phyloP scores from a whole-genome alignment of 2,329 filamentous ascomycete genomes.

The Teratosphaeria zuluensis region DNA sequence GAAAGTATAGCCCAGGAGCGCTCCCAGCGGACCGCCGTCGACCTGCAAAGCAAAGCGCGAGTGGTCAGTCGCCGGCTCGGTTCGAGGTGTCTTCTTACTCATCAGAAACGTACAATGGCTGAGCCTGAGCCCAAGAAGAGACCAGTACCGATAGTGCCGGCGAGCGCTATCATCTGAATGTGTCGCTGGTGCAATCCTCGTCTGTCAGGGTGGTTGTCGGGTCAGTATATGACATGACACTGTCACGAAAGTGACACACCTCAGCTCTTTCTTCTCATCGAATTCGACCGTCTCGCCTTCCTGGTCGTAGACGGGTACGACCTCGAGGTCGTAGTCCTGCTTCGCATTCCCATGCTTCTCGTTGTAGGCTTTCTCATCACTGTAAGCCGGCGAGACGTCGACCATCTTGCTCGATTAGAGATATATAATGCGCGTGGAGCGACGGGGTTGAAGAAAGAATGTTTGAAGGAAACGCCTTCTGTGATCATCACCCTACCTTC shows the following conservation, averaged over 20 bases:
- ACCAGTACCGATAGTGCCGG: slow-evolving; percentile 21
- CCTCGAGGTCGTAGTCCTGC: slow-evolving; percentile 5
- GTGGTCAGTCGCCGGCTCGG: no score
- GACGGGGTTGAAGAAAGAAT: neutral
- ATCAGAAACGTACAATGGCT: slow-evolving; percentile 6
- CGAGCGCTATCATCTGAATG: slow-evolving; percentile 27
- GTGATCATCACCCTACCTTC: neutral
- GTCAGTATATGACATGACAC: neutral
- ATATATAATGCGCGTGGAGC: neutral
- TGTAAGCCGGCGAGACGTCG: neutral
- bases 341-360: neutral
- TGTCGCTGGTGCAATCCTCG: slow-evolving; percentile 31
- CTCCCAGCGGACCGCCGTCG: slow-evolving; percentile 13
- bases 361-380: neutral
- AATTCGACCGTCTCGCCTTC: slow-evolving; percentile 11
- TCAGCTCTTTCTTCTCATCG: slow-evolving; percentile 13
- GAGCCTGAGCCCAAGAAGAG: slow-evolving; percentile 31
- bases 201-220: neutral
- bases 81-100: no score
- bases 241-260: neutral
- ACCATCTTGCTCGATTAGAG: neutral
- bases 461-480: neutral
- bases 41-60: neutral
- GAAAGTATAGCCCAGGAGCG: slow-evolving; percentile 28
- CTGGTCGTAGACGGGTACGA: slow-evolving; percentile 7